A percentile compares a stretch with the other conserved stretches of the same genome.
Conservation (phyloP, 2,329 filamentous ascomycete species). For the Dryadomyces quercus-mongolicae region DNA sequence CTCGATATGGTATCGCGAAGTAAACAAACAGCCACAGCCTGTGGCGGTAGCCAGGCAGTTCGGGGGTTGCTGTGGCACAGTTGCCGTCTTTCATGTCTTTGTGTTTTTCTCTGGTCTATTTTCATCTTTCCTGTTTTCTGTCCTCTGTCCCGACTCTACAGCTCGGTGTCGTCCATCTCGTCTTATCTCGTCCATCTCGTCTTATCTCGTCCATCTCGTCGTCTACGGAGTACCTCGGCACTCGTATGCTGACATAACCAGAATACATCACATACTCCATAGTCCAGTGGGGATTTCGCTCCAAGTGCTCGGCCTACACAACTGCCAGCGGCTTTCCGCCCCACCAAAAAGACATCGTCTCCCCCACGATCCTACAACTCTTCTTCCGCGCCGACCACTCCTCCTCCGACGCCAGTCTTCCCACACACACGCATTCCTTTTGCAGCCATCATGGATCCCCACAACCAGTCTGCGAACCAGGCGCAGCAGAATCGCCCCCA, state of each 20-base stretch:
- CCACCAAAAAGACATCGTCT: neutral
- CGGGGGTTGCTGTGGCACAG: neutral
- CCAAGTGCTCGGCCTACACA: no score
- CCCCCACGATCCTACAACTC: neutral
- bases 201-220: no score
- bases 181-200: neutral
- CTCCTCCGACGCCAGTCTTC: neutral
- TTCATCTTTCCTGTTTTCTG: neutral
- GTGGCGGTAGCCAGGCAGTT: neutral
- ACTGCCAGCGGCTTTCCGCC: no score
- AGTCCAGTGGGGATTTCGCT: no score
- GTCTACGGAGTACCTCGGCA: no score
- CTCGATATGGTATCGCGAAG: slow-evolving; percentile 10
- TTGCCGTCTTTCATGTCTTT: neutral
- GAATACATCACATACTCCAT: neutral
- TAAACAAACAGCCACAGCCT: slow-evolving; percentile 9
- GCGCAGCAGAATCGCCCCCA: slow-evolving; percentile 45
- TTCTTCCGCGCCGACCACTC: neutral
- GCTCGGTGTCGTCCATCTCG: no score
- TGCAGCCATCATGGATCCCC: slow-evolving; percentile 36
- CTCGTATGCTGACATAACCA: neutral
- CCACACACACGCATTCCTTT: neutral
- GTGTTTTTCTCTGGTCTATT: neutral
- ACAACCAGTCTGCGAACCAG: slow-evolving; percentile 40
- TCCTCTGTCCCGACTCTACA: no score